Percentiles rank a stretch among this genome's conserved stretches.
These are phyloP conservation scores for Pleurotus ostreatus DNA, from an alignment of 768 basidiomycete species.

Conservation along the genomic window DNA sequence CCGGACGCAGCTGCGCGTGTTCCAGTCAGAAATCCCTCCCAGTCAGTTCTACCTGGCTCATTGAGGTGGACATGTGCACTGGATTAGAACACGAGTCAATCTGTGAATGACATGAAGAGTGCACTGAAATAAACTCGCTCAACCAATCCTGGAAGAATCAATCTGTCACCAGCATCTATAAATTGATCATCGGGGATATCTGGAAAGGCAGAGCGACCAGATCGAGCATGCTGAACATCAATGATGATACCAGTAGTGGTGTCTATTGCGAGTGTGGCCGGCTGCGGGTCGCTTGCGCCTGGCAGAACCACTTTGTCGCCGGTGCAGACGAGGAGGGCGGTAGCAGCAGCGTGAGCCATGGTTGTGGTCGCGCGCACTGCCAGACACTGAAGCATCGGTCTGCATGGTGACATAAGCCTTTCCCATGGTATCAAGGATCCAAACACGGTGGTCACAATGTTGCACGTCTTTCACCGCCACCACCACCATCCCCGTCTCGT, in stretches of 20 bases:
- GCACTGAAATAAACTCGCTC: constrained; percentile 47
- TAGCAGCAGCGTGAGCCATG: background rate
- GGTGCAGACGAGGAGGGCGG: constrained; percentile 34
- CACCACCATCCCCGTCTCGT: background rate
- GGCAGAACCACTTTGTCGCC: constrained; percentile 59
- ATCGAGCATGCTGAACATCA: constrained; percentile 35
- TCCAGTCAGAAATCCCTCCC: constrained; percentile 95
- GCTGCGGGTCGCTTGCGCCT: constrained; percentile 37
- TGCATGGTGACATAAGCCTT: constrained; percentile 4
- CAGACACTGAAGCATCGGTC: constrained; percentile 19
- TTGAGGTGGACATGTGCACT: constrained; percentile 93
- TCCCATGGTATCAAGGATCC: background rate
- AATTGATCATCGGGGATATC: constrained; percentile 29
- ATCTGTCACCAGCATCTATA: constrained; percentile 54
- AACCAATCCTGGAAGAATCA: constrained; percentile 74
- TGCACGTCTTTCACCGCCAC: background rate
- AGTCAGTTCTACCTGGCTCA: constrained; percentile 88
- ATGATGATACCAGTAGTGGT: constrained; percentile 55
- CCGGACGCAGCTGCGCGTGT: constrained; percentile 88
- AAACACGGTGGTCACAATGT: background rate
- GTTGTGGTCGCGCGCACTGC: constrained; percentile 11
- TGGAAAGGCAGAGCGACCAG: constrained; percentile 24
- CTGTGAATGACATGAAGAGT: background rate
- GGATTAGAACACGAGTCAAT: constrained; percentile 10
- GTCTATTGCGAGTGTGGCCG: constrained; percentile 67